Percentiles rank a stretch among this genome's conserved stretches.
phyloP scores from a whole-genome alignment of 2,329 filamentous ascomycete genomes.

The Diaporthe ilicicola region DNA sequence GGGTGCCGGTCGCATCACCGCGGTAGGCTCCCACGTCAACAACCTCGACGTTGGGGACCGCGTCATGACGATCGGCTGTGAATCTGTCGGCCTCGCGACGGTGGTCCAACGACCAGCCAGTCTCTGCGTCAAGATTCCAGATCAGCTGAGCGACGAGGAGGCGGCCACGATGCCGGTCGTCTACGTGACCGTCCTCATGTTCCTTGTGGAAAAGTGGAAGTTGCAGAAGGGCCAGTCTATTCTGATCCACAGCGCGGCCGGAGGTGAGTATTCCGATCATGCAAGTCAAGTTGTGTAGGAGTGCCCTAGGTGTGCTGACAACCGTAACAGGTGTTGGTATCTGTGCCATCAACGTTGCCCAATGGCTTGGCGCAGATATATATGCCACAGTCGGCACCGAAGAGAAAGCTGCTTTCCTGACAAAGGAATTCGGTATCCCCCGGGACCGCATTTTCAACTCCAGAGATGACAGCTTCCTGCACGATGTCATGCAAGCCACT shows the following conservation, averaged over 20 bases:
- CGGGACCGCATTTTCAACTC: constrained; percentile 42
- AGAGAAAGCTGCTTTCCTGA: neutral
- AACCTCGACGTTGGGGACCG: constrained; percentile 46
- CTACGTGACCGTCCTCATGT: constrained; percentile 44
- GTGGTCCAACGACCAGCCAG: too few species aligned
- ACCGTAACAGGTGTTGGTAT: constrained; percentile 44
- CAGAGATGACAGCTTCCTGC: constrained; percentile 40
- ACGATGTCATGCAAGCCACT: constrained; percentile 40
- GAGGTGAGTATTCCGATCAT: too few species aligned
- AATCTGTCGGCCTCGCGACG: constrained; percentile 35
- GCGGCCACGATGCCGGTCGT: constrained; percentile 44
- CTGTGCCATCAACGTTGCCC: constrained; percentile 41
- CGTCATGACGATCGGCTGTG: constrained; percentile 44
- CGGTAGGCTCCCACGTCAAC: constrained; percentile 38
- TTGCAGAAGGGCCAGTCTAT: constrained; percentile 41
- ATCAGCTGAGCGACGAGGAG: constrained; percentile 40
- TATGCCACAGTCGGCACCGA: constrained; percentile 21
- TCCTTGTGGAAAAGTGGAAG: constrained; percentile 41
- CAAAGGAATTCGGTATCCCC: neutral
- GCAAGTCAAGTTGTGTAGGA: too few species aligned
- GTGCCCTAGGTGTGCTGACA: too few species aligned
- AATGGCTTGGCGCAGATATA: constrained; percentile 41
- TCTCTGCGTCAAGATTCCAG: constrained; percentile 45
- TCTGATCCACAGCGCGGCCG: constrained; percentile 43
- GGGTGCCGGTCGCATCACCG: constrained; percentile 40